These are phyloP conservation scores for Aspergillus japonicus DNA, from an alignment of 2,329 filamentous ascomycete species.

Conservation along the genomic window DNA sequence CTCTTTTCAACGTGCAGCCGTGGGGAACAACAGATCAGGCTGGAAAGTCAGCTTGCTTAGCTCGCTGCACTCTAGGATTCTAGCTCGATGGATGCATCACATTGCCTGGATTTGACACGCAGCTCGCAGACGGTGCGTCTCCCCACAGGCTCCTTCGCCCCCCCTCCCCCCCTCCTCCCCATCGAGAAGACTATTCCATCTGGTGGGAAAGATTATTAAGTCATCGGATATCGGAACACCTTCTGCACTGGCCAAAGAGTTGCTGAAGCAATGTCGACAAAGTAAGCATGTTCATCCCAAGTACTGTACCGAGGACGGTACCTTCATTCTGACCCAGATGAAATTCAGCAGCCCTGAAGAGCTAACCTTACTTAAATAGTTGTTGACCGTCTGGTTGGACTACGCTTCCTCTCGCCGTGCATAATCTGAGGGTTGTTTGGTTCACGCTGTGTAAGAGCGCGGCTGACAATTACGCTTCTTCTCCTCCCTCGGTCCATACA, in stretches of 20 bases:
- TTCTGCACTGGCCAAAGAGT: slow-evolving; percentile 2
- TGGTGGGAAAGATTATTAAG: slow-evolving; percentile 14
- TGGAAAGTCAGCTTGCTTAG: slow-evolving; percentile 14
- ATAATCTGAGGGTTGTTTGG: slow-evolving; percentile 15
- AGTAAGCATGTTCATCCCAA: slow-evolving; percentile 9
- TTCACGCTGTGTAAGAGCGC: slow-evolving; percentile 17
- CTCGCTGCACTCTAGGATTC: slow-evolving; percentile 18
- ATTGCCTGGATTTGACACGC: slow-evolving; percentile 28
- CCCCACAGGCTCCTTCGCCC: slow-evolving; percentile 9
- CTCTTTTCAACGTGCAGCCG: slow-evolving; percentile 22
- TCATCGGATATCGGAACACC: neutral
- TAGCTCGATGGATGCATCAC: slow-evolving; percentile 32
- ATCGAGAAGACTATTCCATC: slow-evolving; percentile 10
- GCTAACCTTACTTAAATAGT: slow-evolving; percentile 25
- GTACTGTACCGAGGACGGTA: neutral
- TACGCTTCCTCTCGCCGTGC: slow-evolving; percentile 22
- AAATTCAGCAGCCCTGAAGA: slow-evolving; percentile 17
- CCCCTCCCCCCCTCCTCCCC: neutral
- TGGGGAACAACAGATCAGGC: slow-evolving; percentile 14
- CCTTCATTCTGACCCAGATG: slow-evolving; percentile 12
- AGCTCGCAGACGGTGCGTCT: slow-evolving; percentile 21
- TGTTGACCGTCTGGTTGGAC: slow-evolving; percentile 17
- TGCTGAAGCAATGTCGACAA: slow-evolving; percentile 9
- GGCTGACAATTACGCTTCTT: slow-evolving; percentile 20
- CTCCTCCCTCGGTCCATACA: slow-evolving; percentile 2